Evolutionary conservation across 2,329 filamentous ascomycete species (phyloP).

Genomic region (Hymenoscyphus albidus): DNA sequence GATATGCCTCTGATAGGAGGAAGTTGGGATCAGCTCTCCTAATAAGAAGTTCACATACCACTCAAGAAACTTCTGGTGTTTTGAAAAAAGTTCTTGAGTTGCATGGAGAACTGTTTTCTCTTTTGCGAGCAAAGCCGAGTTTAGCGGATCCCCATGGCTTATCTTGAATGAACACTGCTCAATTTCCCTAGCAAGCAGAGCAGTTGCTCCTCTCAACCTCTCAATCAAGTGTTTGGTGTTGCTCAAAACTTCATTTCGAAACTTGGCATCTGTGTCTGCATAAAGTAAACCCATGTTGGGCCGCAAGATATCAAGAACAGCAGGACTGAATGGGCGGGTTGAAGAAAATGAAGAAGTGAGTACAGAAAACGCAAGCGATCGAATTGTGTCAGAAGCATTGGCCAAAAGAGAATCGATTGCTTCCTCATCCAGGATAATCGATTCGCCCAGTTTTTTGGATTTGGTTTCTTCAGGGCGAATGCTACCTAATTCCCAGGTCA

Average conservation of each 20-base stretch:
- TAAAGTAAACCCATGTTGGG: slow-evolving; percentile 68
- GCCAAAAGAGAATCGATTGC: slow-evolving; percentile 51
- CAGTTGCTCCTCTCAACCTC: slow-evolving; percentile 65
- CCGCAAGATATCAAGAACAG: slow-evolving; percentile 59
- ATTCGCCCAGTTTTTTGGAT: slow-evolving; percentile 32
- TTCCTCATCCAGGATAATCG: slow-evolving; percentile 39
- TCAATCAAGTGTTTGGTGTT: slow-evolving; percentile 73
- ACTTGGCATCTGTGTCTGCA: slow-evolving; percentile 80
- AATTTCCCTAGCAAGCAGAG: slow-evolving; percentile 46
- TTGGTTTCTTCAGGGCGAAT: slow-evolving; percentile 37
- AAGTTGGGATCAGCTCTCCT: slow-evolving; percentile 70
- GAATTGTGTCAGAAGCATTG: slow-evolving; percentile 59
- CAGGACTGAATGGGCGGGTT: slow-evolving; percentile 65
- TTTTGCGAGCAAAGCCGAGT: slow-evolving; percentile 23
- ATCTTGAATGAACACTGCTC: slow-evolving; percentile 20
- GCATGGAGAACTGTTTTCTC: slow-evolving; percentile 12
- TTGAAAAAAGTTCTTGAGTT: slow-evolving; percentile 29
- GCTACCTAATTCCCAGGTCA: slow-evolving; percentile 19
- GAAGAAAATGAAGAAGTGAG: slow-evolving; percentile 72
- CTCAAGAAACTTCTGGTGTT: slow-evolving; percentile 61
- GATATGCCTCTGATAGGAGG: slow-evolving; percentile 87
- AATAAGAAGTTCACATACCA: slow-evolving; percentile 74
- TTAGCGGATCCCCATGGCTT: neutral
- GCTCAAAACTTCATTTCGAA: slow-evolving; percentile 74
- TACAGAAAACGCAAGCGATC: slow-evolving; percentile 77